Evolutionary conservation across 305 asterid species (phyloP), one percentile per base, ranked within the genome.

Genomic region (Rubia peregrina): DNA sequence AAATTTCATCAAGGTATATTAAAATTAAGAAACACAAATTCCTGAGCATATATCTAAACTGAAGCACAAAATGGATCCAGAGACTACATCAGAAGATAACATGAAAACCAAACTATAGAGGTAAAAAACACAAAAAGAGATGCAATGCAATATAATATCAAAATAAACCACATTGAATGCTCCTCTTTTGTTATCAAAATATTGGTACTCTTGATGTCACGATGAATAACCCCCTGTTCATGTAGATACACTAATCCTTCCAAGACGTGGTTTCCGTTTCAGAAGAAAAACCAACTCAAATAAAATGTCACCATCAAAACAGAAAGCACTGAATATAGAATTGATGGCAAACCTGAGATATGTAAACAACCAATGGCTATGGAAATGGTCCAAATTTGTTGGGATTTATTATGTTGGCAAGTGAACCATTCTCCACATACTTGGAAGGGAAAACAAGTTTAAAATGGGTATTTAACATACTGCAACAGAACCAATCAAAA

Each of bases 311-410:
- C 81, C 68, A 74, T 55, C 42, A 44, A 33, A 42, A 49, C 51
- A 19, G 17, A 40, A 7, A 55, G 46, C 42, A 46, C 40, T 49
- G 73, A 78, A 56, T 40, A 73, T 69, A 67, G 63, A 68, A 51
- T 76, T 65, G n/a, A 59, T 69, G 67, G 67, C 77, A 86, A 77
- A 94, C 99, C 99, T 94, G 99, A 67, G 99, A 85, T 72, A 94
- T 94, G 83, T 89, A 94, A 72, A 91, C 87, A 75, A 98, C 98
- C 69, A n/a, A n/a, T n/a, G n/a, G n/a, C n/a, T n/a, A n/a, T n/a
- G n/a, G n/a, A 94, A 94, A n/a, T 75, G 99, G 98, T 68, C 99
- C 99, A 83, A 94, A 94, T 85, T 94, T 94, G 80, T 89, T 94
- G 74, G 99, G 99, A 82, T 91, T 94, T 75, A 94, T 89, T 68